Base-by-base conservation (phyloP, 768 basidiomycete genomes). In the Thelephora aurantiotincta region DNA sequence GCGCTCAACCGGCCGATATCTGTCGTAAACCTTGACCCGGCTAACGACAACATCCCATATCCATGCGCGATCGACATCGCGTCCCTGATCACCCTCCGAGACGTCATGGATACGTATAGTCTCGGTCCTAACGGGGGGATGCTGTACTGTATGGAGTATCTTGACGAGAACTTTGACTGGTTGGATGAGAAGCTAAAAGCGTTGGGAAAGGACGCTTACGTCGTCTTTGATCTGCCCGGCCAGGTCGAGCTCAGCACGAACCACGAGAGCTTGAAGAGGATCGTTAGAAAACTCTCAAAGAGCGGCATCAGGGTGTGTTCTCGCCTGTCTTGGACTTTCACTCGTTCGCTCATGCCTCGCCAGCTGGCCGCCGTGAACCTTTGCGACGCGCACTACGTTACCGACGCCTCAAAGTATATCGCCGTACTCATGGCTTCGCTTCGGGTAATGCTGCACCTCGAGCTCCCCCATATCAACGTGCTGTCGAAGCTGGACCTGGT, bases 221-320 rank as follows among this genome's bases (percentile, higher is more conserved):
- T 97, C 35, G 69, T 99, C 33, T 96, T 99, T 62, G 96, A 99
- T 62, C 74, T 96, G 4, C 92, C 96, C 0, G 96, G 96, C 1
- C 96, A 99, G 67, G 96, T 98, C 45, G 96, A 99, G 63, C 68
- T 99, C 43, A 91, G 87, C 63, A 99, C 96, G 45, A 96, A 94
- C 60, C 94, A 98, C 61, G 79, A 82, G 6, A 90, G 89, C 56
- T 59, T 97, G 55, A 91, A 86, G 67, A 71, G 69, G 45, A 83
- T 98, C 51, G 71, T 94, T 4, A 71, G 73, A 35, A 77, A 68
- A 58, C 65, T 93, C 50, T 68, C 69, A 36, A 93, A 89, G 66
- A 61, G 68, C 56, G 81, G 82, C 13, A 92, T 88, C 60, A 72
- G 94, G 67, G 94, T 98, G 65, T 67, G 91, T 68, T 11, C 33